Percentiles rank a stretch among this genome's conserved stretches.
These are phyloP conservation scores for Daldinia loculata DNA, from an alignment of 495 filamentous ascomycete genomes.

Conservation along the genomic window DNA sequence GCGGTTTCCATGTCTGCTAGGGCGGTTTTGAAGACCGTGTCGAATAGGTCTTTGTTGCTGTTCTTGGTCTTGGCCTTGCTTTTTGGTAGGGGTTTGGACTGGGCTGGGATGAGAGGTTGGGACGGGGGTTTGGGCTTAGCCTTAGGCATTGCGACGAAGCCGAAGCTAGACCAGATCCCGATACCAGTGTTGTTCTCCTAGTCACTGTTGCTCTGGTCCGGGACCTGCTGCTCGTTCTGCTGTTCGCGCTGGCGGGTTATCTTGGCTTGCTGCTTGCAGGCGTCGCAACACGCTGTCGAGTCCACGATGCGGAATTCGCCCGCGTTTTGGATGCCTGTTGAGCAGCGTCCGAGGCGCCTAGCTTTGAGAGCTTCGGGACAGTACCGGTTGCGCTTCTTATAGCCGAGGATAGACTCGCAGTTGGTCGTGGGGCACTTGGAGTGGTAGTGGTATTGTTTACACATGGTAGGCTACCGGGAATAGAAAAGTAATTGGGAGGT, in stretches of 20 bases:
- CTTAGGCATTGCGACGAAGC: background rate
- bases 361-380: conserved; percentile 4
- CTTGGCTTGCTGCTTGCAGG: background rate
- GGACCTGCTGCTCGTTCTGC: background rate
- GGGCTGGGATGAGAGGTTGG: background rate
- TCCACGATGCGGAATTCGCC: background rate
- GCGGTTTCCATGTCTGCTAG: background rate
- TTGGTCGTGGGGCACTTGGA: background rate
- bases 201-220: background rate
- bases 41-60: background rate
- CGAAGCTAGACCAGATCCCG: background rate
- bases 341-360: conserved; percentile 11
- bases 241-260: background rate
- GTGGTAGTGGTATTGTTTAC: conserved; percentile 10
- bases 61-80: background rate
- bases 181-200: background rate
- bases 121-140: background rate
- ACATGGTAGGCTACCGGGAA: conserved; percentile 6
- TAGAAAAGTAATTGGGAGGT: background rate
- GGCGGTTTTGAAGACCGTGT: background rate
- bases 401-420: conserved; percentile 5
- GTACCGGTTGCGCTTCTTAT: conserved; percentile 14
- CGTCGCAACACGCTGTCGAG: background rate
- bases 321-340: background rate
- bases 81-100: background rate